Conservation (phyloP, 176 grass and related monocot species). For the Aegilops tauschii region DNA sequence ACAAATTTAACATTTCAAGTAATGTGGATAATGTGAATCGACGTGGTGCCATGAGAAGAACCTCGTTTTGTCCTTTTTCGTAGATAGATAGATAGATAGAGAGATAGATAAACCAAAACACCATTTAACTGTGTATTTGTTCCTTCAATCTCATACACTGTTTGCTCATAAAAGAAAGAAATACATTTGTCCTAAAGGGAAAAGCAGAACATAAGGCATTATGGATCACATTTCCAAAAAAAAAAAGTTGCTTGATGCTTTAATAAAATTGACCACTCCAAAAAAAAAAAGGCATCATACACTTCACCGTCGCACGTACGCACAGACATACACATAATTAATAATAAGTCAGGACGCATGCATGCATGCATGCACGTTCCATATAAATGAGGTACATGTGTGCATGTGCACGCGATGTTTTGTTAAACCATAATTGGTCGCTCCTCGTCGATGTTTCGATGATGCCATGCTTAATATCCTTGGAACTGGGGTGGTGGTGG, state of each 20-base stretch:
- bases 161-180: neutral
- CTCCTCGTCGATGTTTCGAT: neutral
- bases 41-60: no score
- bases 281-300: conserved; percentile 19
- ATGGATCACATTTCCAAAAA: neutral
- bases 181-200: neutral
- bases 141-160: neutral
- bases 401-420: neutral
- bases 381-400: neutral
- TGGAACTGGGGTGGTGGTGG: conserved; percentile 53
- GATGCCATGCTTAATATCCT: conserved; percentile 35
- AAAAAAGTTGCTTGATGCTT: neutral
- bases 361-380: neutral
- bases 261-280: neutral
- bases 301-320: neutral
- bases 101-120: neutral
- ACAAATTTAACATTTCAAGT: no score
- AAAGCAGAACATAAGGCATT: neutral
- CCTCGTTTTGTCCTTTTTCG: no score
- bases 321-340: neutral
- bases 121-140: neutral
- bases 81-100: no score
- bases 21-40: no score
- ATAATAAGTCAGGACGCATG: neutral
- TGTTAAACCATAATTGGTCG: neutral